Conservation (phyloP, 768 basidiomycete genomes). For the Imleria badia region DNA sequence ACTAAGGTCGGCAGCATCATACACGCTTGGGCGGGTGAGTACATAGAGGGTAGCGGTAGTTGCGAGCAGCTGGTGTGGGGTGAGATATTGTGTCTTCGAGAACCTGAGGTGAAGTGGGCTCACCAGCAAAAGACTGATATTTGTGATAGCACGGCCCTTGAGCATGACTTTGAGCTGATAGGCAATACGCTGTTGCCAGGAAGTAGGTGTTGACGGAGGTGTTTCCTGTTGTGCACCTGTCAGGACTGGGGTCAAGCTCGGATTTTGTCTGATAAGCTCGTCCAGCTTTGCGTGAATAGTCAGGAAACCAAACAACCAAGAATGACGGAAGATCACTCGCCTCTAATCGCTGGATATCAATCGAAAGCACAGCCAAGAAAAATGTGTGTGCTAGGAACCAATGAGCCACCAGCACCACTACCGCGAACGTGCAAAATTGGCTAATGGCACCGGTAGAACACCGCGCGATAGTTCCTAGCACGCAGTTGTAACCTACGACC, state of each 20-base stretch:
- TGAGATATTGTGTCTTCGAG: background rate
- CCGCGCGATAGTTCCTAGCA: slow-evolving; percentile 74
- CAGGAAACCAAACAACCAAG: slow-evolving; percentile 3
- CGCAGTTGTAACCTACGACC: slow-evolving; percentile 80
- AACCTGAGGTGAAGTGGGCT: slow-evolving; percentile 17
- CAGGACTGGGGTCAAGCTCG: slow-evolving; percentile 49
- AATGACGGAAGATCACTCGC: slow-evolving; percentile 34
- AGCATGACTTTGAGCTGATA: slow-evolving; percentile 43
- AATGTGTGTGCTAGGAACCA: slow-evolving; percentile 98
- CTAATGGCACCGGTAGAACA: slow-evolving; percentile 79
- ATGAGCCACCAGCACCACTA: slow-evolving; percentile 92
- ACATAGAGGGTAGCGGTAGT: slow-evolving; percentile 75
- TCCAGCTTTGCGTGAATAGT: slow-evolving; percentile 54
- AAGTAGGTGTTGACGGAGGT: slow-evolving; percentile 14
- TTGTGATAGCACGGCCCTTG: slow-evolving; percentile 68
- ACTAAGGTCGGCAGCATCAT: slow-evolving; percentile 26
- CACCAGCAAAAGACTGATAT: slow-evolving; percentile 80
- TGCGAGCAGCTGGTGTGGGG: slow-evolving; percentile 59
- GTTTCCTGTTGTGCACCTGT: slow-evolving; percentile 27
- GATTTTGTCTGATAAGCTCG: slow-evolving; percentile 78
- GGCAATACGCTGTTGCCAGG: slow-evolving; percentile 34
- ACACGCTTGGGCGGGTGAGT: slow-evolving; percentile 55
- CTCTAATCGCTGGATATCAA: slow-evolving; percentile 93
- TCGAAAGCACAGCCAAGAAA: slow-evolving; percentile 91
- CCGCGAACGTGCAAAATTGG: slow-evolving; percentile 91